These are phyloP conservation scores for Sorghum bicolor DNA, from an alignment of 176 grass and related monocot species.

Conservation along the genomic window Sorghum_bicolor_NCBIv3 NC_012873.2:68096501-68097000, in stretches of 20 bases:
- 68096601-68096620: slow-evolving; percentile 20
- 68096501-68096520: neutral
- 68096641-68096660: neutral
- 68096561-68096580: slow-evolving; percentile 74
- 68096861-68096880: neutral
- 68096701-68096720: slow-evolving; percentile 51
- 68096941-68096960: neutral
- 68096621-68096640: neutral
- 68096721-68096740: slow-evolving; percentile 85
- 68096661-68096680: neutral
- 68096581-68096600: slow-evolving; percentile 71
- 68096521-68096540: slow-evolving; percentile 25
- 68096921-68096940: neutral
- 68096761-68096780: slow-evolving; percentile 57
- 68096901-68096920: neutral
- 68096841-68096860: neutral
- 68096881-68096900: neutral
- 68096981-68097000: neutral
- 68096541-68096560: slow-evolving; percentile 83
- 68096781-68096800: neutral
- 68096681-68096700: neutral
- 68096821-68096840: neutral
- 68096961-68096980: neutral
- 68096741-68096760: slow-evolving; percentile 83
- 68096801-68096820: no score